Evolutionary conservation across 108 stramenopile genomes (phyloP).

Genomic region (Skeletonema costatum): DNA sequence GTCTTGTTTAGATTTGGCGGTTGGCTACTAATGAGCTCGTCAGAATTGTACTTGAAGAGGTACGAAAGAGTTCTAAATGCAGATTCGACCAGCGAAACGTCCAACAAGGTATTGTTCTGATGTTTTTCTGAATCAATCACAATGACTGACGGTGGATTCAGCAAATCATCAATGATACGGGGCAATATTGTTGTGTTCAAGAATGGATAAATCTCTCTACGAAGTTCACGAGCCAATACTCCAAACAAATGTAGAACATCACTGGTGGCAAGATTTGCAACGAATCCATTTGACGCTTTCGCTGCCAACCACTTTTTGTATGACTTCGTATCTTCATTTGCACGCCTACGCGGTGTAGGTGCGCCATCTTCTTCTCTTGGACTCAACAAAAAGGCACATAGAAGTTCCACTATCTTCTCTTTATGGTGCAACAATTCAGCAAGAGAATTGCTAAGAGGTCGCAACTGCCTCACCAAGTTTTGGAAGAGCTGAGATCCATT

Average conservation of each 20-base stretch:
- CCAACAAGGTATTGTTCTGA: constrained; percentile 52
- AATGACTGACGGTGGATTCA: constrained; percentile 64
- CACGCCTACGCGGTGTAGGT: constrained; percentile 14
- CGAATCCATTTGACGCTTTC: constrained; percentile 32
- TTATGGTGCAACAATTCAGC: constrained; percentile 82
- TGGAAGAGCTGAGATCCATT: constrained; percentile 84
- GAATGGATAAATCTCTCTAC: constrained; percentile 82
- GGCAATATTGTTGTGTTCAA: constrained; percentile 67
- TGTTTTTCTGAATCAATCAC: constrained; percentile 44
- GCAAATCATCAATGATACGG: constrained; percentile 72
- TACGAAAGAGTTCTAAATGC: constrained; percentile 82
- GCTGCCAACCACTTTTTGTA: constrained; percentile 12
- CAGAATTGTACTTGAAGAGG: constrained; percentile 81
- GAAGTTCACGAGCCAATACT: constrained; percentile 81
- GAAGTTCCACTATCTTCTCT: constrained; percentile 62
- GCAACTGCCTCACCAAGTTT: constrained; percentile 61
- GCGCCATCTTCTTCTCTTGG: constrained; percentile 1
- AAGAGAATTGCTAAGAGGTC: constrained; percentile 73
- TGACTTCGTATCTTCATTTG: constrained; percentile 14
- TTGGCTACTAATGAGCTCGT: constrained; percentile 47
- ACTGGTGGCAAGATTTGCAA: constrained; percentile 81
- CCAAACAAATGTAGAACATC: constrained; percentile 83
- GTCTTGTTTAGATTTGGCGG: neutral
- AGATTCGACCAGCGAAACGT: constrained; percentile 80
- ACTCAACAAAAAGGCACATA: constrained; percentile 64